These are phyloP conservation scores for Golubevia pallescens DNA, from an alignment of 1,284 basidiomycete species.

Conservation along the genomic window DNA sequence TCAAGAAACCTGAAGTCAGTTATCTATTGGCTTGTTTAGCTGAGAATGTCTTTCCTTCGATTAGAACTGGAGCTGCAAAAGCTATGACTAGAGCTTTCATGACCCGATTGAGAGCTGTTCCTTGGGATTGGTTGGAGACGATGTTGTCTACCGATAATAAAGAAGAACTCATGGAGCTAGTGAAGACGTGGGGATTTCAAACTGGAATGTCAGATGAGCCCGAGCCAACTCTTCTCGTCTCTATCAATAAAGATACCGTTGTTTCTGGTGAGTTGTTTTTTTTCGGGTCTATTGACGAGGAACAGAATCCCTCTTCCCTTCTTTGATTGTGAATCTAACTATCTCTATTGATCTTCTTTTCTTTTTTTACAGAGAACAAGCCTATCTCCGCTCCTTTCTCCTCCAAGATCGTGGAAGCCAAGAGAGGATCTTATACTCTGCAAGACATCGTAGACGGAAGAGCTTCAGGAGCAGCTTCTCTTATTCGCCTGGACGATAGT, in stretches of 20 bases:
- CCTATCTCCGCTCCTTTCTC: slow-evolving; percentile 38
- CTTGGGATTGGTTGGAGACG: not conserved
- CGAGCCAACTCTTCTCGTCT: too few species aligned
- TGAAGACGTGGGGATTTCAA: slow-evolving; percentile 1
- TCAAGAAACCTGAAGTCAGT: slow-evolving; percentile 23
- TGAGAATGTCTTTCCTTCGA: slow-evolving; percentile 49
- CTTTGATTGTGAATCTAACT: slow-evolving; percentile 28
- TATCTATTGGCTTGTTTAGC: slow-evolving; percentile 61
- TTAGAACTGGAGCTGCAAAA: slow-evolving; percentile 51
- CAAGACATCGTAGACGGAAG: slow-evolving; percentile 51
- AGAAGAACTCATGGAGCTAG: not conserved
- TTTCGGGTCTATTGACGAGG: slow-evolving; percentile 29
- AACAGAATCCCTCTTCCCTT: not conserved
- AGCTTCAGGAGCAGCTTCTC: slow-evolving; percentile 17
- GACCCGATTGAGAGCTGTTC: slow-evolving; percentile 29
- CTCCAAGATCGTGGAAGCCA: slow-evolving; percentile 39
- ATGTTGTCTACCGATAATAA: not conserved
- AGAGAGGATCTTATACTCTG: slow-evolving; percentile 28
- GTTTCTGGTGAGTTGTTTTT: slow-evolving; percentile 27
- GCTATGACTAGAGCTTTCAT: slow-evolving; percentile 49
- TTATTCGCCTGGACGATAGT: not conserved
- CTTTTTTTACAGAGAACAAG: slow-evolving; percentile 36
- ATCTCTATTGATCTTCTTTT: slow-evolving; percentile 16
- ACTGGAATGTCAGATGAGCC: too few species aligned
- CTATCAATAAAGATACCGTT: slow-evolving; percentile 24